Evolutionary conservation across 2,329 filamentous ascomycete species (phyloP).

Genomic region (Botrytis hyacinthi): DNA sequence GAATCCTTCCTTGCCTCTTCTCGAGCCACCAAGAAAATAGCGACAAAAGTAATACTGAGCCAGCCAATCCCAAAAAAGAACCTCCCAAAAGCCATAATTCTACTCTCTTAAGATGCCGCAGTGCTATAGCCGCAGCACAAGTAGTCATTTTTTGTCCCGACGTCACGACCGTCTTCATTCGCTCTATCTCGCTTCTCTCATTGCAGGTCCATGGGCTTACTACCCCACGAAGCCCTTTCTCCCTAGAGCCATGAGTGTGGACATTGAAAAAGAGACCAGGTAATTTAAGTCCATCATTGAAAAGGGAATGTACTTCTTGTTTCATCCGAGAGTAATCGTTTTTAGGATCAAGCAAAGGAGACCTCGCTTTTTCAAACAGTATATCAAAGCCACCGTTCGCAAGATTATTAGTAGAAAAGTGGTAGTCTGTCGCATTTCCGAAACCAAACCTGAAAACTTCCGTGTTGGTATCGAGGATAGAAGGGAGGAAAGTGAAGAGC

Average conservation of each 20-base stretch:
- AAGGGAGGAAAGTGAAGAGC: slow-evolving; percentile 3
- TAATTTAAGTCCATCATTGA: neutral
- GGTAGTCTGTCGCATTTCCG: neutral
- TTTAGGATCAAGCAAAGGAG: neutral
- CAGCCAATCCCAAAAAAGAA: neutral
- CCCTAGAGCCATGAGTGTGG: too few species aligned
- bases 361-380: neutral
- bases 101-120: neutral
- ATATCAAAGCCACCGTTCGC: neutral
- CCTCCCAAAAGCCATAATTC: neutral
- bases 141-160: neutral
- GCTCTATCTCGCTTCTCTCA: neutral
- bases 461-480: neutral
- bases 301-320: neutral
- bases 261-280: neutral
- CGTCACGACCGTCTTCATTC: neutral
- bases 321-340: neutral
- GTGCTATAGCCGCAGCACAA: neutral
- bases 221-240: neutral
- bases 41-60: neutral
- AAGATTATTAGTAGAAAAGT: neutral
- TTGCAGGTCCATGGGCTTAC: neutral
- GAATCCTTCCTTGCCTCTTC: neutral
- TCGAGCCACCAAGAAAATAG: neutral
- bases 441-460: neutral